phyloP scores from a whole-genome alignment of 129 eudicot species.

The Dittrichia graveolens region DNA sequence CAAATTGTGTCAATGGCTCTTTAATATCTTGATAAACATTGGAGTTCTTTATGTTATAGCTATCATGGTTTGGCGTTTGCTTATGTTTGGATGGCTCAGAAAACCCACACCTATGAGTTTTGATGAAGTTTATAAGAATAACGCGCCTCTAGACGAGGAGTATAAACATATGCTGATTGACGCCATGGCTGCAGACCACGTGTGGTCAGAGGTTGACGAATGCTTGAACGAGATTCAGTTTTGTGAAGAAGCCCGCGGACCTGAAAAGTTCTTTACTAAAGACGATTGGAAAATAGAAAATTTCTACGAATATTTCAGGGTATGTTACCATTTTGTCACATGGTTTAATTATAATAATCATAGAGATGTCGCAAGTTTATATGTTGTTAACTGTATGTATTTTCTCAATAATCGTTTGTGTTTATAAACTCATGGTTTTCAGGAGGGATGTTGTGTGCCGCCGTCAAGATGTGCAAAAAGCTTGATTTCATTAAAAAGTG shows the following conservation, averaged over 20 bases:
- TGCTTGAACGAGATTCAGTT: slow-evolving; percentile 36
- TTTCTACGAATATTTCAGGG: slow-evolving; percentile 34
- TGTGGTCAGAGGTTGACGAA: slow-evolving; percentile 27
- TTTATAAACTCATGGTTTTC: slow-evolving; percentile 23
- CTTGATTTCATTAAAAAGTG: slow-evolving; percentile 15
- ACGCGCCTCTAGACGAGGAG: slow-evolving; percentile 39
- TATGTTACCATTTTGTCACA: slow-evolving; percentile 2
- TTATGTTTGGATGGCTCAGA: slow-evolving; percentile 35
- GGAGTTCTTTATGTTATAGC: slow-evolving; percentile 33
- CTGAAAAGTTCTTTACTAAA: slow-evolving; percentile 26
- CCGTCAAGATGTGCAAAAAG: slow-evolving; percentile 32
- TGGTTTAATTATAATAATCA: neutral
- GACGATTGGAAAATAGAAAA: slow-evolving; percentile 40
- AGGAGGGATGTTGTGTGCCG: slow-evolving; percentile 41
- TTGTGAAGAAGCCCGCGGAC: slow-evolving; percentile 32
- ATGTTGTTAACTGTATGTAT: too few species aligned
- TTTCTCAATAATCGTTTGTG: too few species aligned
- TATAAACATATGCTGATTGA: slow-evolving; percentile 33
- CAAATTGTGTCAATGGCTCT: slow-evolving; percentile 38
- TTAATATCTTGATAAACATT: slow-evolving; percentile 33
- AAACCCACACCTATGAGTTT: slow-evolving; percentile 29
- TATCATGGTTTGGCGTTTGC: slow-evolving; percentile 41
- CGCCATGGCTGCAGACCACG: slow-evolving; percentile 30
- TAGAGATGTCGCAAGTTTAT: neutral
- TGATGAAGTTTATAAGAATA: slow-evolving; percentile 34